phyloP scores from a whole-genome alignment of 352 stramenopile species.

The Blastocystis sp. region DNA sequence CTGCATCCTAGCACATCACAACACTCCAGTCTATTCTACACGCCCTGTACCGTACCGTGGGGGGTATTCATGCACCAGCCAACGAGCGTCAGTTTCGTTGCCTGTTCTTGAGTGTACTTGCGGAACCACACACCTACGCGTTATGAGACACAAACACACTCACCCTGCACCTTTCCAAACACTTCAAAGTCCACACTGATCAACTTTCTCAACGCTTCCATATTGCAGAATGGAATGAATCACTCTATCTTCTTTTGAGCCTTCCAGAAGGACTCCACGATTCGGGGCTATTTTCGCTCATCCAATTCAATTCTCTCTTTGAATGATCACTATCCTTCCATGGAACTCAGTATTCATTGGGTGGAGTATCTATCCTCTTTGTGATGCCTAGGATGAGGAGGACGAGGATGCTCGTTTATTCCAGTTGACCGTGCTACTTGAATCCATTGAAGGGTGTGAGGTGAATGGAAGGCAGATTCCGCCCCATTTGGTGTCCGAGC shows the following conservation, averaged over 20 bases:
- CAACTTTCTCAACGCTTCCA: conserved; percentile 7
- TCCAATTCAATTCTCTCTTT: no score
- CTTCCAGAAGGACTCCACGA: no score
- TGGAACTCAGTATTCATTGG: no score
- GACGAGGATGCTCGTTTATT: not conserved
- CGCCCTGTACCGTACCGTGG: not conserved
- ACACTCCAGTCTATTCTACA: not conserved
- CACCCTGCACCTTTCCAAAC: conserved; percentile 39
- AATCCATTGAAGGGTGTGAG: no score
- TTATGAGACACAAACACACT: not conserved
- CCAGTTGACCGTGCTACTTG: no score
- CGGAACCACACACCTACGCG: conserved; percentile 37
- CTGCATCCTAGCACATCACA: conserved; percentile 8
- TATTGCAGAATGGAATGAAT: not conserved
- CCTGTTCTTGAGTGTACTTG: conserved; percentile 35
- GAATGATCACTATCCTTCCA: no score
- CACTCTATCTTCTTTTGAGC: no score
- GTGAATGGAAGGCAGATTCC: no score
- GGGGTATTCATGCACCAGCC: conserved; percentile 56
- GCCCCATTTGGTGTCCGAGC: not conserved
- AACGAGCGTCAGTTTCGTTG: not conserved
- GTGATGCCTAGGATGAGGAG: not conserved
- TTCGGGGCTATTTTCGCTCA: no score
- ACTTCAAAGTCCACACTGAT: conserved; percentile 63
- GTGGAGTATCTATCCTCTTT: no score